Conservation (phyloP, 1,139 yeast genomes). For the Geotrichum fermentans region DNA sequence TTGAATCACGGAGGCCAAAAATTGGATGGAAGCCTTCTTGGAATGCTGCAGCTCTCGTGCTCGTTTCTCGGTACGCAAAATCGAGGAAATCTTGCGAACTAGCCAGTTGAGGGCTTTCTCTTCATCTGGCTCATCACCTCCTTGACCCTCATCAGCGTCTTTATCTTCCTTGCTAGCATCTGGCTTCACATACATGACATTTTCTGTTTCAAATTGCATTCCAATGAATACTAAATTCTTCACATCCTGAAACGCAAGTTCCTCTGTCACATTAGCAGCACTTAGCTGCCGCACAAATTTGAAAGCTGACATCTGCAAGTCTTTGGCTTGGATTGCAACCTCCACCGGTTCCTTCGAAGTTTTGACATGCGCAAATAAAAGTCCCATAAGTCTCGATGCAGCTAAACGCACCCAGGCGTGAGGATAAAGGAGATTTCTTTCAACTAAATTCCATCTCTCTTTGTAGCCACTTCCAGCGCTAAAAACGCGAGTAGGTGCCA, state of each 20-base stretch:
- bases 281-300: slow-evolving; percentile 71
- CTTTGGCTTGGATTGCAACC: slow-evolving; percentile 29
- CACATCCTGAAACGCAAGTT: slow-evolving; percentile 59
- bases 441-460: slow-evolving; percentile 49
- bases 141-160: slow-evolving; percentile 28
- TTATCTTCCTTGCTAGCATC: slow-evolving; percentile 9
- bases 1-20: slow-evolving; percentile 35
- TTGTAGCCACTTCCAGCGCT: slow-evolving; percentile 37
- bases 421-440: slow-evolving; percentile 65
- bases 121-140: slow-evolving; percentile 20
- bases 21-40: slow-evolving; percentile 54
- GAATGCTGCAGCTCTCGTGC: slow-evolving; percentile 43
- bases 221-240: slow-evolving; percentile 63
- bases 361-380: slow-evolving; percentile 44
- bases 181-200: slow-evolving; percentile 25
- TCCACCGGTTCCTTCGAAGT: slow-evolving; percentile 20
- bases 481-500: slow-evolving; percentile 34
- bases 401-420: slow-evolving; percentile 87
- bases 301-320: slow-evolving; percentile 58
- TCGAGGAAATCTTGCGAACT: slow-evolving; percentile 53
- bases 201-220: slow-evolving; percentile 54
- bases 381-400: slow-evolving; percentile 58
- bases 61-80: slow-evolving; percentile 44
- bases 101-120: slow-evolving; percentile 57
- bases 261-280: slow-evolving; percentile 68